Percentiles rank a stretch among this genome's conserved stretches.
These are phyloP conservation scores for Dalechampia spathulata DNA, from an alignment of 441 rosid genomes.

Conservation along the genomic window DNA sequence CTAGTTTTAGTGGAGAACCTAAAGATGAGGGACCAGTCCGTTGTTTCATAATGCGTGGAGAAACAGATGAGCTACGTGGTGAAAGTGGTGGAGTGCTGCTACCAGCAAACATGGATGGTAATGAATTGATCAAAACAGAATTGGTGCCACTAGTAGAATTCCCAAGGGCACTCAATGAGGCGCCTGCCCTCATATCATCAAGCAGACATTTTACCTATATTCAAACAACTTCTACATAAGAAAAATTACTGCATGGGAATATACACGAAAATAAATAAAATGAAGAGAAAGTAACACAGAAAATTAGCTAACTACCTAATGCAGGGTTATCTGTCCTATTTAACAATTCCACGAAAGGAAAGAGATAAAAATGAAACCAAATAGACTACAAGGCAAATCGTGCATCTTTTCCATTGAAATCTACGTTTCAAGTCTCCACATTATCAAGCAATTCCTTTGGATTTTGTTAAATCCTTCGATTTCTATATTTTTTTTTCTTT, in stretches of 20 bases:
- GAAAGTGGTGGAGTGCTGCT: slow-evolving; percentile 96
- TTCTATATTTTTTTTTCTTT: too few species aligned
- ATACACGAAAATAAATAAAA: too few species aligned
- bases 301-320: too few species aligned
- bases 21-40: slow-evolving; percentile 70
- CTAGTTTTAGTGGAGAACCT: slow-evolving; percentile 63
- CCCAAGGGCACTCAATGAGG: slow-evolving; percentile 45
- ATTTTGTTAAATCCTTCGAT: too few species aligned
- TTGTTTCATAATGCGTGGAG: slow-evolving; percentile 71
- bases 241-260: not conserved
- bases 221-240: slow-evolving; percentile 5
- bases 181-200: slow-evolving; percentile 60
- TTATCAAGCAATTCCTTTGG: too few species aligned
- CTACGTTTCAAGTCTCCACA: too few species aligned
- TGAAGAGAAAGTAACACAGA: not conserved
- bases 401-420: too few species aligned
- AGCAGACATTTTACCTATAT: slow-evolving; percentile 60
- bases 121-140: slow-evolving; percentile 33
- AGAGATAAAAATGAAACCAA: too few species aligned
- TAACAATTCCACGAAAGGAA: too few species aligned
- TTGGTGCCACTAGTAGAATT: slow-evolving; percentile 39
- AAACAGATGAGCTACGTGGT: slow-evolving; percentile 77
- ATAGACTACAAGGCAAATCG: too few species aligned
- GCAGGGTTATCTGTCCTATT: too few species aligned
- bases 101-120: slow-evolving; percentile 90